phyloP scores from a whole-genome alignment of 805 yeast species.

The Alloascoidea africana region DNA sequence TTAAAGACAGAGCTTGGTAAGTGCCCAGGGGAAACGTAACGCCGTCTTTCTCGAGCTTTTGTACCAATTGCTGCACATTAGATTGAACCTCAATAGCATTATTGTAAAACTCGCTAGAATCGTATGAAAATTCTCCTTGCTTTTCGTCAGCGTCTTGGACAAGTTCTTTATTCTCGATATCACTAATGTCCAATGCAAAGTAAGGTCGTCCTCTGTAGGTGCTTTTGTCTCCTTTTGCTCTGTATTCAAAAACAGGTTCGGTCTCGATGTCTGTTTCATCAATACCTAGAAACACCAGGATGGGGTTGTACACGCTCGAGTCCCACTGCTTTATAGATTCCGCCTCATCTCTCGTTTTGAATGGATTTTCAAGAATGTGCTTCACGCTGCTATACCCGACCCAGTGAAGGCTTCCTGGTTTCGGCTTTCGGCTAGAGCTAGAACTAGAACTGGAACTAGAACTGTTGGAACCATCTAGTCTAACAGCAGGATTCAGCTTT shows the following conservation, averaged over 20 bases:
- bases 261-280: conserved; percentile 21
- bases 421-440: conserved; percentile 1
- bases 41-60: not conserved
- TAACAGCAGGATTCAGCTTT: conserved; percentile 13
- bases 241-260: conserved; percentile 9
- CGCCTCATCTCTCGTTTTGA: conserved; percentile 10
- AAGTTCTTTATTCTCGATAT: conserved; percentile 5
- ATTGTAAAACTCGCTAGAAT: too few relatives aligned
- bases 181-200: conserved; percentile 22
- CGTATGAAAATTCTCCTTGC: too few relatives aligned
- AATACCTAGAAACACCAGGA: conserved; percentile 32
- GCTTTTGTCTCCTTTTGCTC: too few relatives aligned
- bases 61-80: not conserved
- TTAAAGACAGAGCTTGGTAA: conserved; percentile 2
- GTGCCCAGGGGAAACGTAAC: not conserved
- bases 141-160: too few relatives aligned
- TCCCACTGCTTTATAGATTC: conserved; percentile 19
- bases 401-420: conserved; percentile 18
- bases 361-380: conserved; percentile 20
- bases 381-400: conserved; percentile 17
- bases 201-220: conserved; percentile 20
- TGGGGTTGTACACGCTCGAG: conserved; percentile 20
- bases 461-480: not conserved
- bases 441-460: not conserved
- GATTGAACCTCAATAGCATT: not conserved